Percentiles rank a stretch among this genome's conserved stretches.
phyloP scores from a whole-genome alignment of 106 monocot genomes.

The Dactylorhiza incarnata region DNA sequence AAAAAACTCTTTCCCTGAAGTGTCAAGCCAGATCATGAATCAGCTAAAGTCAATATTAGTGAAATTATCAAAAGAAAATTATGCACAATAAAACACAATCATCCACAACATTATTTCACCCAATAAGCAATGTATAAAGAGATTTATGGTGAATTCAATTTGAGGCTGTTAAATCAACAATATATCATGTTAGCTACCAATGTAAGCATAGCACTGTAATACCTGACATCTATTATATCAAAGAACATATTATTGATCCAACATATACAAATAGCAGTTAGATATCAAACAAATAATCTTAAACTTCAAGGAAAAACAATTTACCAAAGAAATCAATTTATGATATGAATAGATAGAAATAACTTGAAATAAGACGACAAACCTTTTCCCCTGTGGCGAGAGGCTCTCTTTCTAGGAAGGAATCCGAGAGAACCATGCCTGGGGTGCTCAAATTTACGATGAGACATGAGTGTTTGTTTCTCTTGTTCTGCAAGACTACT shows the following conservation, averaged over 20 bases:
- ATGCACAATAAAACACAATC: neutral
- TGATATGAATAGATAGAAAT: neutral
- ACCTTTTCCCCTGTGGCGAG: conserved; percentile 85
- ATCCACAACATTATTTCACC: neutral
- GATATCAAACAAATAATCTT: neutral
- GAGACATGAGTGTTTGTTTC: conserved; percentile 37
- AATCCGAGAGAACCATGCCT: conserved; percentile 83
- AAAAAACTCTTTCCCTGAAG: neutral
- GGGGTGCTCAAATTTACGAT: conserved; percentile 83
- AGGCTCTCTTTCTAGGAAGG: conserved; percentile 66
- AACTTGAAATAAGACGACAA: neutral
- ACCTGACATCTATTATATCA: no score
- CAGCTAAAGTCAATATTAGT: neutral
- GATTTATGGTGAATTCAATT: neutral
- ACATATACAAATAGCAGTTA: neutral
- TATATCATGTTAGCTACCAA: no score
- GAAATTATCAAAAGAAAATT: neutral
- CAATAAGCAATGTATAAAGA: neutral
- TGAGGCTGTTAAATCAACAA: neutral
- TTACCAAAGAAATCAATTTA: neutral
- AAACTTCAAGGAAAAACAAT: neutral
- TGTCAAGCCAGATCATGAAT: neutral
- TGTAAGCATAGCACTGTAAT: no score
- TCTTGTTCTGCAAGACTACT: conserved; percentile 1
- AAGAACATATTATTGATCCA: neutral